Conservation (phyloP, 768 basidiomycete genomes). For the Ephemerocybe angulata region DNA sequence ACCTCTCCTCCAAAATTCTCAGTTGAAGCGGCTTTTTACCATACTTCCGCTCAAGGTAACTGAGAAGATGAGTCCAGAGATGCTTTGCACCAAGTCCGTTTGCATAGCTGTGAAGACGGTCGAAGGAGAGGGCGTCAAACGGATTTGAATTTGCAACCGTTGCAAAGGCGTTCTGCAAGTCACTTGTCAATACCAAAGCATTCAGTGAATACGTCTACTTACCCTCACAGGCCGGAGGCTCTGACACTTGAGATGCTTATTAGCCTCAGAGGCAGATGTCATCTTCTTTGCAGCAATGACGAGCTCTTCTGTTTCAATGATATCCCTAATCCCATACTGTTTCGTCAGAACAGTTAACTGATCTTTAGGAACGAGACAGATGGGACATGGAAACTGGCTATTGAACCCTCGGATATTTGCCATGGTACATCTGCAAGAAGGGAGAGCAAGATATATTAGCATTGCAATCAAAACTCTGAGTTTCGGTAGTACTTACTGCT, state of each 20-base stretch:
- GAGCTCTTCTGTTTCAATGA: neutral
- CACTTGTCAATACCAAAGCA: too few species aligned
- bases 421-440: conserved; percentile 38
- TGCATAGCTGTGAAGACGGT: conserved; percentile 35
- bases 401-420: conserved; percentile 26
- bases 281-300: conserved; percentile 11
- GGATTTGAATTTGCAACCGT: conserved; percentile 23
- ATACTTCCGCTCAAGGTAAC: neutral
- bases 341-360: conserved; percentile 11
- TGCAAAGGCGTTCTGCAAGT: too few species aligned
- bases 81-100: conserved; percentile 31
- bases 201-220: too few species aligned
- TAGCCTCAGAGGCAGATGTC: conserved; percentile 8
- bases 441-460: neutral
- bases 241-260: conserved; percentile 8
- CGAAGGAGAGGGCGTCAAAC: conserved; percentile 33
- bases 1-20: too few species aligned
- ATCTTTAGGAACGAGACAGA: conserved; percentile 30
- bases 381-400: conserved; percentile 30
- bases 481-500: conserved; percentile 38
- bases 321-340: neutral
- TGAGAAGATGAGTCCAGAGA: conserved; percentile 10
- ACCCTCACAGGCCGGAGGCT: conserved; percentile 23
- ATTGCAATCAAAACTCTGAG: neutral
- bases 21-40: too few species aligned